Evolutionary conservation across 768 basidiomycete species (phyloP).

Genomic region (Tricholoma matsutake): DNA sequence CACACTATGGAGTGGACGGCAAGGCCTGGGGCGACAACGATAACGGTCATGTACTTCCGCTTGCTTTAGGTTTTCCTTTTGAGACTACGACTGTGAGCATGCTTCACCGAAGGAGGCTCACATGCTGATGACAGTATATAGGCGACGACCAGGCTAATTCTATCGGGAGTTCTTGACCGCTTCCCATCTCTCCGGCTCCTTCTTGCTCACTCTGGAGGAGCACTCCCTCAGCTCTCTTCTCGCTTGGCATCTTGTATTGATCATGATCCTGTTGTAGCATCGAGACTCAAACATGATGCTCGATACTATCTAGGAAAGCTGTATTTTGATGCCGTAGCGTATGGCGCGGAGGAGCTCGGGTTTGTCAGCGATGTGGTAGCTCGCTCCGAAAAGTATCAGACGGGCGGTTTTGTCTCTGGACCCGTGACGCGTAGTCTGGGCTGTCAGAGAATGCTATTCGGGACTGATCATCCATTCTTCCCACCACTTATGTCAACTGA

Average conservation of each 20-base stretch:
- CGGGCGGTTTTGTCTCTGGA: slow-evolving; percentile 27
- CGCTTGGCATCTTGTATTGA: slow-evolving; percentile 81
- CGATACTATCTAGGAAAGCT: slow-evolving; percentile 79
- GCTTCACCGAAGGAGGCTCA: neutral
- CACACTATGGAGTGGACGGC: slow-evolving; percentile 80
- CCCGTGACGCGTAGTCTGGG: slow-evolving; percentile 42
- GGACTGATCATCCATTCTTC: slow-evolving; percentile 91
- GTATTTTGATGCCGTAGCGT: slow-evolving; percentile 85
- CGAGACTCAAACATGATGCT: slow-evolving; percentile 75
- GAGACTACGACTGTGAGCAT: slow-evolving; percentile 79
- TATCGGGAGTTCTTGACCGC: slow-evolving; percentile 78
- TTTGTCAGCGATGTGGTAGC: slow-evolving; percentile 72
- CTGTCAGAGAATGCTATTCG: slow-evolving; percentile 67
- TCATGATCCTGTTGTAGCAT: slow-evolving; percentile 79
- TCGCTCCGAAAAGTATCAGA: slow-evolving; percentile 50
- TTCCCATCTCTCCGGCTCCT: slow-evolving; percentile 73
- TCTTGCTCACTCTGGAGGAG: slow-evolving; percentile 86
- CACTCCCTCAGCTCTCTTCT: slow-evolving; percentile 79
- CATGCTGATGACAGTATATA: slow-evolving; percentile 18
- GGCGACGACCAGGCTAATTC: slow-evolving; percentile 77
- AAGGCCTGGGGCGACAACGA: slow-evolving; percentile 71
- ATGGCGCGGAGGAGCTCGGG: slow-evolving; percentile 80
- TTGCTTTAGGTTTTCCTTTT: slow-evolving; percentile 86
- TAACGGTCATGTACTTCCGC: slow-evolving; percentile 85
- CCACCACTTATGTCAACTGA: slow-evolving; percentile 67